Conservation (phyloP, 2,329 filamentous ascomycete species). For the Claviceps paspali region DNA sequence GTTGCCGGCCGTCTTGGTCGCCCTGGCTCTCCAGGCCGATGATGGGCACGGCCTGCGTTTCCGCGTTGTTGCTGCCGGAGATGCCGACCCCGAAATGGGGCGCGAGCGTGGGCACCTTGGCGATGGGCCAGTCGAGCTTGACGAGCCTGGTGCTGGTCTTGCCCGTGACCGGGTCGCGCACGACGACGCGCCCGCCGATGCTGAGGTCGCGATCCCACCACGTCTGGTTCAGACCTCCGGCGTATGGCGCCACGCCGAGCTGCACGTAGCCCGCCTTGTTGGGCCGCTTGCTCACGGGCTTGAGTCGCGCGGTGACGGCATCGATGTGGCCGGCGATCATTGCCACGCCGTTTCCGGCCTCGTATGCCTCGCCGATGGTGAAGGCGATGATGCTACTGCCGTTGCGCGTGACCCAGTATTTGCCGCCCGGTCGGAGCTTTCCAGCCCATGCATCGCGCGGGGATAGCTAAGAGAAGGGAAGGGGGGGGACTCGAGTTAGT, state of each 20-base stretch:
- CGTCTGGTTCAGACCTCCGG: slow-evolving; percentile 70
- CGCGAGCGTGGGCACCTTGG: slow-evolving; percentile 78
- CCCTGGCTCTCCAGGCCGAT: slow-evolving; percentile 70
- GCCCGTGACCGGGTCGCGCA: slow-evolving; percentile 54
- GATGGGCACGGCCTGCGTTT: slow-evolving; percentile 89
- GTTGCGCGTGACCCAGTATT: slow-evolving; percentile 81
- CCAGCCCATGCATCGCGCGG: slow-evolving; percentile 64
- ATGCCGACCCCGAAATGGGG: slow-evolving; percentile 79
- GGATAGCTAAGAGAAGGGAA: slow-evolving; percentile 38
- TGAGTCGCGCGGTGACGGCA: slow-evolving; percentile 76
- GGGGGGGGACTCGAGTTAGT: neutral
- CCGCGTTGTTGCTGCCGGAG: slow-evolving; percentile 55
- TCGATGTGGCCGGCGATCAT: slow-evolving; percentile 90
- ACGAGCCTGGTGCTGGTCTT: slow-evolving; percentile 74
- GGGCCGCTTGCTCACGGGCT: slow-evolving; percentile 78
- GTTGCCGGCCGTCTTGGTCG: slow-evolving; percentile 19
- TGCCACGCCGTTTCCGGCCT: slow-evolving; percentile 70
- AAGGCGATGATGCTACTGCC: slow-evolving; percentile 78
- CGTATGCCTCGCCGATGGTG: slow-evolving; percentile 63
- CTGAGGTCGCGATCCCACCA: slow-evolving; percentile 97
- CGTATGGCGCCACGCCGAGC: slow-evolving; percentile 85
- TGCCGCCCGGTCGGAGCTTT: slow-evolving; percentile 62
- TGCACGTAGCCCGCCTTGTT: slow-evolving; percentile 75
- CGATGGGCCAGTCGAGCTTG: slow-evolving; percentile 89
- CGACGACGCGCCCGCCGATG: slow-evolving; percentile 76